Conservation (phyloP, 768 basidiomycete genomes). For the Tremella mesenterica region DNA sequence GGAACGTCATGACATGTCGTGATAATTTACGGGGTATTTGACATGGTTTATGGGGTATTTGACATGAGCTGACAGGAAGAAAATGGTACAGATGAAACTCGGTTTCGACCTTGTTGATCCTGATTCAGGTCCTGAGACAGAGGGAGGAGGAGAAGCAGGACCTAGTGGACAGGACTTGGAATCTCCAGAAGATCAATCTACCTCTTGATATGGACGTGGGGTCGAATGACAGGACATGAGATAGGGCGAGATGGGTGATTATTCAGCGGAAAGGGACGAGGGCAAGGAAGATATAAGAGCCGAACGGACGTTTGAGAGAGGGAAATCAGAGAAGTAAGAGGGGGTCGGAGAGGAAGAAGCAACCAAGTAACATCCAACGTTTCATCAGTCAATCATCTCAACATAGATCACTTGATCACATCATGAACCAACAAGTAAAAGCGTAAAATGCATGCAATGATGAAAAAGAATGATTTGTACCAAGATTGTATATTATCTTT, state of each 20-base stretch:
- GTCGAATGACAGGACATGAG: background rate
- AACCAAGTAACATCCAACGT: too few relatives aligned
- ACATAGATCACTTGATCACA: background rate
- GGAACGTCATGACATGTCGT: too few relatives aligned
- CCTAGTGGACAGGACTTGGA: too few relatives aligned
- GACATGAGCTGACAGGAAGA: background rate
- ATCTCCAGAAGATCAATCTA: background rate
- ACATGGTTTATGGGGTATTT: background rate
- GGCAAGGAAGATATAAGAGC: background rate
- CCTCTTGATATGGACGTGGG: background rate
- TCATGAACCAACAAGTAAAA: background rate
- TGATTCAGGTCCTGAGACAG: background rate
- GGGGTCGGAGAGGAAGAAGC: background rate
- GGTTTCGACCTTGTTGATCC: conserved; percentile 4
- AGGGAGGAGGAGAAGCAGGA: too few relatives aligned
- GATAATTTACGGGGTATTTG: too few relatives aligned
- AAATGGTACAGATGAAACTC: conserved; percentile 22
- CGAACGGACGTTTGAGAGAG: background rate
- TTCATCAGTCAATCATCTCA: background rate
- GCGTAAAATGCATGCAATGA: background rate
- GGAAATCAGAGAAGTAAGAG: background rate
- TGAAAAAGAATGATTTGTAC: background rate
- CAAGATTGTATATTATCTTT: too few relatives aligned
- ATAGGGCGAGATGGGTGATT: too few relatives aligned
- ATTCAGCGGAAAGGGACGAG: background rate